These are phyloP conservation scores for Saccharata proteae DNA, from an alignment of 2,329 filamentous ascomycete species.

Conservation along the genomic window DNA sequence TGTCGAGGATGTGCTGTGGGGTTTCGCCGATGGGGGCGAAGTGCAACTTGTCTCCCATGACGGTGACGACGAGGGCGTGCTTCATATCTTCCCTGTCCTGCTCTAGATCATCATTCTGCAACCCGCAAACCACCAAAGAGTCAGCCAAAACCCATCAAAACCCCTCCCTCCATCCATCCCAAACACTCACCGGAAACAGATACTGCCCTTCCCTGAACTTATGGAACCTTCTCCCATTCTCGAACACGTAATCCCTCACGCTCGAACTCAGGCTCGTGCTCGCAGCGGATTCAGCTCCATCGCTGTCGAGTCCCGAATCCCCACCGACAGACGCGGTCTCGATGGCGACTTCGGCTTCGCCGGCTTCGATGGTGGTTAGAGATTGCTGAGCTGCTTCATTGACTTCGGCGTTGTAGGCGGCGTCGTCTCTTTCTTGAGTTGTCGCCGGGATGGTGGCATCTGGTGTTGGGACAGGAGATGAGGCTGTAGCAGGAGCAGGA, in stretches of 20 bases:
- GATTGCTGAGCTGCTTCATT: no score
- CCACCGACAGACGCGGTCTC: no score
- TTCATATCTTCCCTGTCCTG: conserved; percentile 17
- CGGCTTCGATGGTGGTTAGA: no score
- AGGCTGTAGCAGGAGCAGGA: no score
- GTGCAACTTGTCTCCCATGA: conserved; percentile 2
- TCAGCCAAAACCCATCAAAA: conserved; percentile 24
- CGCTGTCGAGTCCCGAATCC: no score
- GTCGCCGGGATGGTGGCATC: no score
- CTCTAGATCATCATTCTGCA: conserved; percentile 16
- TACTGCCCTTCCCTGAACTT: conserved; percentile 21
- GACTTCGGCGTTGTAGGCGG: no score
- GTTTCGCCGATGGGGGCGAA: conserved; percentile 6
- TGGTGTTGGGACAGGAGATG: no score
- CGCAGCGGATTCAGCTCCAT: conserved; percentile 8
- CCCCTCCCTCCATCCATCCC: conserved; percentile 30
- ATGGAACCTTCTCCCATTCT: conserved; percentile 6
- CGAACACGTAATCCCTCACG: conserved; percentile 16
- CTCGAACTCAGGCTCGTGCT: conserved; percentile 24
- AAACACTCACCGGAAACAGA: conserved; percentile 23
- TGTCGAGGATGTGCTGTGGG: conserved; percentile 4
- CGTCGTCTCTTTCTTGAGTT: no score
- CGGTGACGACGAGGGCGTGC: conserved; percentile 2
- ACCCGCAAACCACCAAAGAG: conserved; percentile 30
- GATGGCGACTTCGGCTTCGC: no score